Evolutionary conservation across 768 basidiomycete species (phyloP), one percentile per base, ranked within the genome.

Genomic region (Lanmaoa rubissima): DNA sequence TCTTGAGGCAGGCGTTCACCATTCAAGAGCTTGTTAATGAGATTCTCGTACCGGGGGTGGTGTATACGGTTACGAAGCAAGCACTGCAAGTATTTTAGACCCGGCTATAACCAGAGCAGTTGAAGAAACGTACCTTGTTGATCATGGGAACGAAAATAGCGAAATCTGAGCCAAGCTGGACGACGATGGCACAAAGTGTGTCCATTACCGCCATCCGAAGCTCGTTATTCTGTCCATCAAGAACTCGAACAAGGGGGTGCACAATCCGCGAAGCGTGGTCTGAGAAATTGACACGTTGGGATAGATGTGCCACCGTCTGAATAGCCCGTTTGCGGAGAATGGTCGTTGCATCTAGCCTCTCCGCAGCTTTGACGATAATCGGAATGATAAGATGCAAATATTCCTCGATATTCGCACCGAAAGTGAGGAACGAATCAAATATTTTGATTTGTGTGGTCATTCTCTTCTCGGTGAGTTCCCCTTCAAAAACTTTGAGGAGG

Each of bases 91-190:
- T 32, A 58, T 35, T 35, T 58, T 36, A 53, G 59, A 43, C n/a
- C 39, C 39, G 5, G 10, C 32, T 40, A 3, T 17, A 51, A 53
- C 21, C 24, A 38, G 53, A 34, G 34, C 14, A 11, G 34, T 24
- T 32, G 32, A 53, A 31, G 31, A 32, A 42, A 41, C 49, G 12
- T 61, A 91, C 95, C 81, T 98, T 98, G 72, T 93, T 93, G 61
- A 99, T 91, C 62, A 95, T 95, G 1, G 97, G 94, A 36, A 98
- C 91, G 65, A 98, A 99, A 43, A 99, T 93, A 4, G 97, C 94
- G 63, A 95, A 99, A 69, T 98, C 96, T 0, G 95, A 87, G 1
- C 95, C 95, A 51, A 99, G 84, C 66, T 99, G 97, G 38, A 93
- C 80, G 39, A 98, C 87, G 40, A 98, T 78, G 1, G 94, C 90